Conservation (phyloP, 768 basidiomycete species). For the Pleurotus eryngii region DNA sequence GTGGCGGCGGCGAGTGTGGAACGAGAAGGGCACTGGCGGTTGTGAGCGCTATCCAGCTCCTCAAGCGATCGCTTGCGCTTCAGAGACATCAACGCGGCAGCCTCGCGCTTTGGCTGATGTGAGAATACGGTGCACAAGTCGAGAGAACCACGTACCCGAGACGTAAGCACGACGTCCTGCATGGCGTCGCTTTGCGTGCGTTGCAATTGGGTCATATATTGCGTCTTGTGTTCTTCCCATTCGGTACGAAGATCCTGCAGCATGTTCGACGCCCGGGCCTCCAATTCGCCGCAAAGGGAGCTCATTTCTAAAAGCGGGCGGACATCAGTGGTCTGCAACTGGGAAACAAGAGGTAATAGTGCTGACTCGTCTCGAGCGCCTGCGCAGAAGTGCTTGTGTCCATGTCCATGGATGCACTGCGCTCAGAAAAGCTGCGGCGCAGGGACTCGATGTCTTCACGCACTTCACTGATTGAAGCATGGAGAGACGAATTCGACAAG, state of each 20-base stretch:
- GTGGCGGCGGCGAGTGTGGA: constrained; percentile 8
- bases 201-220: constrained; percentile 41
- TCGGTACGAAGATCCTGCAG: constrained; percentile 27
- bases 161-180: constrained; percentile 27
- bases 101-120: too few relatives aligned
- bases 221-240: constrained; percentile 41
- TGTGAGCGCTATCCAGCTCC: constrained; percentile 30
- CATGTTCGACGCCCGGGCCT: constrained; percentile 43
- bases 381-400: too few relatives aligned
- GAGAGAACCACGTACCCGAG: constrained; percentile 26
- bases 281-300: constrained; percentile 35
- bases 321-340: too few relatives aligned
- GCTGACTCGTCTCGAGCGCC: too few relatives aligned
- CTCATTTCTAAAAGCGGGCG: constrained; percentile 38
- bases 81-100: constrained; percentile 27
- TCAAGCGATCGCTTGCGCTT: constrained; percentile 63
- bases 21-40: constrained; percentile 7
- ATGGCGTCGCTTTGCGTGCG: constrained; percentile 37
- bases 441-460: constrained; percentile 24
- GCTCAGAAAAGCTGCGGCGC: background rate
- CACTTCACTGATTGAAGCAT: constrained; percentile 34
- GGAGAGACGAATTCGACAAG: constrained; percentile 24
- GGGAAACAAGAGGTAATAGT: too few relatives aligned
- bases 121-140: background rate
- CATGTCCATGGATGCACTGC: too few relatives aligned